A percentile compares a stretch with the other conserved stretches of the same genome.
Evolutionary conservation across 148 eudicot genomes (phyloP).

Genomic region (Gaultheria prostrata): DNA sequence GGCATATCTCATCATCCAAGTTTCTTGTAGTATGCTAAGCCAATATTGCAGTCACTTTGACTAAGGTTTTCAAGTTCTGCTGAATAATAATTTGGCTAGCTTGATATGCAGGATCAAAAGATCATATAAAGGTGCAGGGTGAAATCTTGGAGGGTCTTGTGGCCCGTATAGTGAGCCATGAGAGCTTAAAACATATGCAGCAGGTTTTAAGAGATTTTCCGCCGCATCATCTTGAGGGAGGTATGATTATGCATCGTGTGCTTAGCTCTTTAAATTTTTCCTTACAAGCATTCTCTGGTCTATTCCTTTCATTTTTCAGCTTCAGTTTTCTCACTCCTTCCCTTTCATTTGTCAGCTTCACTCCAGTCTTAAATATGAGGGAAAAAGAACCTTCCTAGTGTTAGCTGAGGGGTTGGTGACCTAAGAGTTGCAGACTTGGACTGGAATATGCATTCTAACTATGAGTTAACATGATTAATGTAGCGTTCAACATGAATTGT

Average conservation of each 20-base stretch:
- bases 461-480: neutral
- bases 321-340: neutral
- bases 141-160: slow-evolving; percentile 98
- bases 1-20: neutral
- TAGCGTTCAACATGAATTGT: neutral
- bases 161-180: slow-evolving; percentile 84
- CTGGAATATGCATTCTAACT: neutral
- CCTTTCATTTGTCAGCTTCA: neutral
- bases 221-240: slow-evolving; percentile 52
- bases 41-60: neutral
- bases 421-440: neutral
- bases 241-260: slow-evolving; percentile 37
- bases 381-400: neutral
- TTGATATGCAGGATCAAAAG: slow-evolving; percentile 61
- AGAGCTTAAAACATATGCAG: slow-evolving; percentile 76
- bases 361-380: too few relatives aligned
- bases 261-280: neutral
- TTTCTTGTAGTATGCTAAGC: neutral
- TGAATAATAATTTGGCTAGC: neutral
- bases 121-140: slow-evolving; percentile 81
- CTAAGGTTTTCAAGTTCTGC: neutral
- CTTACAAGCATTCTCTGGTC: neutral
- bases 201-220: slow-evolving; percentile 65
- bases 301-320: neutral
- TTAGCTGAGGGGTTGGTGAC: neutral